These are phyloP conservation scores for Bipolaris zeicola DNA, from an alignment of 2,329 filamentous ascomycete species.

Conservation along the genomic window DNA sequence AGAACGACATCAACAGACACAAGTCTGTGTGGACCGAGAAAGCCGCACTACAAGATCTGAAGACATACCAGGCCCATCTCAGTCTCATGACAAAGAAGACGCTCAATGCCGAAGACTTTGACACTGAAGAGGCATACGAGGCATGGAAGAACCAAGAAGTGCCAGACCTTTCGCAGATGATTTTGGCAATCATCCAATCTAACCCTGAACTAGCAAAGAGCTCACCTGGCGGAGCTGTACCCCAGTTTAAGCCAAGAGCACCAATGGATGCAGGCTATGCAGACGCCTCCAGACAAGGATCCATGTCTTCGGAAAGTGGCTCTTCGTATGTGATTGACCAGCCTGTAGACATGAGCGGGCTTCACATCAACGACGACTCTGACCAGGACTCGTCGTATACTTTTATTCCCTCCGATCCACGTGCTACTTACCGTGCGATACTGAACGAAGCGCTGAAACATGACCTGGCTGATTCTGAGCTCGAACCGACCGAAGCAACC, in stretches of 20 bases:
- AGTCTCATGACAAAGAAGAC: slow-evolving; percentile 79
- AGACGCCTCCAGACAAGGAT: slow-evolving; percentile 55
- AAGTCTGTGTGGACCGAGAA: slow-evolving; percentile 87
- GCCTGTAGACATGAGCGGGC: slow-evolving; percentile 68
- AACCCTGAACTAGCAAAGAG: slow-evolving; percentile 84
- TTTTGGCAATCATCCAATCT: slow-evolving; percentile 85
- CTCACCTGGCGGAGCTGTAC: slow-evolving; percentile 65
- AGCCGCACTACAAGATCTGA: slow-evolving; percentile 86
- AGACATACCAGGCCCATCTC: slow-evolving; percentile 88
- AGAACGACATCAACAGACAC: slow-evolving; percentile 84
- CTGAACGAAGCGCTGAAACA: slow-evolving; percentile 74
- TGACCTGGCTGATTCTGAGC: slow-evolving; percentile 62
- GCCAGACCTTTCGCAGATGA: slow-evolving; percentile 88
- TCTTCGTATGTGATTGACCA: slow-evolving; percentile 68
- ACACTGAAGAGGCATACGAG: slow-evolving; percentile 84
- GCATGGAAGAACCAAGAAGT: slow-evolving; percentile 90
- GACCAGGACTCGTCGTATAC: slow-evolving; percentile 74
- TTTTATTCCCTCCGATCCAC: slow-evolving; percentile 85
- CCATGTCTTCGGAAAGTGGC: slow-evolving; percentile 51
- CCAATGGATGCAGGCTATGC: slow-evolving; percentile 51
- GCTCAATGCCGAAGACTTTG: slow-evolving; percentile 83
- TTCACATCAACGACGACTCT: slow-evolving; percentile 64
- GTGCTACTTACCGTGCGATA: slow-evolving; percentile 82
- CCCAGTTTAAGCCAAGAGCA: slow-evolving; percentile 58
- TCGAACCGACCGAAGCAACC: slow-evolving; percentile 56